Conservation (phyloP, 768 basidiomycete species). For the Pleurotus ostreatus region DNA sequence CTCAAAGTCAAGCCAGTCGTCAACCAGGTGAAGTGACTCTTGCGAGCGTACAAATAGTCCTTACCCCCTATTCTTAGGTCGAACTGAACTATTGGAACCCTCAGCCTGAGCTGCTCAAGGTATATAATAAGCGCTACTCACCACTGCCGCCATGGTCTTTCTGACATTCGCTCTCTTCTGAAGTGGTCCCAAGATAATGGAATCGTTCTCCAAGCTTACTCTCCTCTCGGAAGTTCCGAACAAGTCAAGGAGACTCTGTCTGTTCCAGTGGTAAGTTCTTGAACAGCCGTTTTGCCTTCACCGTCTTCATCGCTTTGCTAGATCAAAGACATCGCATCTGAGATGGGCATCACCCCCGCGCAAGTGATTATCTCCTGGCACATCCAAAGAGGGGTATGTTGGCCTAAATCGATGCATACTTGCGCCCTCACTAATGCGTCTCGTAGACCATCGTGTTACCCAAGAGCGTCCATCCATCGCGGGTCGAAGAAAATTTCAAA, state of each 20-base stretch:
- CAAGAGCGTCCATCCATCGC: conserved; percentile 69
- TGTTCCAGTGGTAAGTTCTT: conserved; percentile 45
- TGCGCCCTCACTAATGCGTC: background rate
- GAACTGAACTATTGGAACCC: conserved; percentile 78
- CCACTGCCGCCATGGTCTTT: background rate
- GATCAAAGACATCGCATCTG: conserved; percentile 54
- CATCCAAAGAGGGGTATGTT: conserved; percentile 66
- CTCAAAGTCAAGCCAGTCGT: conserved; percentile 61
- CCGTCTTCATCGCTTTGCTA: conserved; percentile 14
- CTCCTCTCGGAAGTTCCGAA: conserved; percentile 62
- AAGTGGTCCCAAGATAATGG: conserved; percentile 67
- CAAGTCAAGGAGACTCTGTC: conserved; percentile 54
- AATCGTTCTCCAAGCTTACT: conserved; percentile 71
- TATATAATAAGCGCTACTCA: conserved; percentile 17
- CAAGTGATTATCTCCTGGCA: conserved; percentile 76
- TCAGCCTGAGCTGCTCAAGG: conserved; percentile 71
- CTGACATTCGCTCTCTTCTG: background rate
- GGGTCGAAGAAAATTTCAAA: conserved; percentile 68
- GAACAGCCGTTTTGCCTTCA: background rate
- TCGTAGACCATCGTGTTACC: conserved; percentile 65
- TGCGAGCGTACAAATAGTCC: background rate
- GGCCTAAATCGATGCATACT: background rate
- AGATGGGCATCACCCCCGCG: conserved; percentile 68
- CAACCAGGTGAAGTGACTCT: conserved; percentile 48
- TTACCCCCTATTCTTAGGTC: conserved; percentile 27